phyloP scores from a whole-genome alignment of 176 grass and related monocot genomes.

The Melocanna baccifera region DNA sequence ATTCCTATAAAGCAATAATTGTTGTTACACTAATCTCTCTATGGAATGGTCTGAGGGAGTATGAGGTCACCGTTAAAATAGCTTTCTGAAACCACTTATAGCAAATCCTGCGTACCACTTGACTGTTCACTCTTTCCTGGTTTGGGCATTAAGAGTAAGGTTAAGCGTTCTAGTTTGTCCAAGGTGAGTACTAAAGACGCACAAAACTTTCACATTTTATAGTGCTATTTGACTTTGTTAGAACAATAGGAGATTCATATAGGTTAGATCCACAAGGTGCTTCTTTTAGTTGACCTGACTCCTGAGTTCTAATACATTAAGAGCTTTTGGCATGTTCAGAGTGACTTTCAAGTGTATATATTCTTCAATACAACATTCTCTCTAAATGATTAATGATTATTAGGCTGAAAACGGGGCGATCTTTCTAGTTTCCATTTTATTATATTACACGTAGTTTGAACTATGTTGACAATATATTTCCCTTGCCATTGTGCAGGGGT shows the following conservation, averaged over 20 bases:
- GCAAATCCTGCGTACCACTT: neutral
- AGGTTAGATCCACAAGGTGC: neutral
- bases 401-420: neutral
- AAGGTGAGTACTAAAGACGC: neutral
- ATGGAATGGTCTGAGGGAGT: neutral
- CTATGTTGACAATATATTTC: neutral
- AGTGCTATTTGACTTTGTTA: neutral
- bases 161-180: neutral
- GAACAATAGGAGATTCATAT: neutral
- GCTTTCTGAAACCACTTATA: neutral
- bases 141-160: neutral
- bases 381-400: neutral
- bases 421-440: neutral
- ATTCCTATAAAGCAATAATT: neutral
- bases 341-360: neutral
- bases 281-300: neutral
- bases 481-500: neutral
- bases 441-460: neutral
- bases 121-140: neutral
- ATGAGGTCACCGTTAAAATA: neutral
- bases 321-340: neutral
- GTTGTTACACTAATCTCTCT: neutral
- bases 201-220: neutral
- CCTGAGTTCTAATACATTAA: neutral
- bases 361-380: neutral